Percentiles rank a stretch among this genome's conserved stretches.
These are phyloP conservation scores for Dryadomyces sulphureus DNA, from an alignment of 2,329 filamentous ascomycete species.

Conservation along the genomic window DNA sequence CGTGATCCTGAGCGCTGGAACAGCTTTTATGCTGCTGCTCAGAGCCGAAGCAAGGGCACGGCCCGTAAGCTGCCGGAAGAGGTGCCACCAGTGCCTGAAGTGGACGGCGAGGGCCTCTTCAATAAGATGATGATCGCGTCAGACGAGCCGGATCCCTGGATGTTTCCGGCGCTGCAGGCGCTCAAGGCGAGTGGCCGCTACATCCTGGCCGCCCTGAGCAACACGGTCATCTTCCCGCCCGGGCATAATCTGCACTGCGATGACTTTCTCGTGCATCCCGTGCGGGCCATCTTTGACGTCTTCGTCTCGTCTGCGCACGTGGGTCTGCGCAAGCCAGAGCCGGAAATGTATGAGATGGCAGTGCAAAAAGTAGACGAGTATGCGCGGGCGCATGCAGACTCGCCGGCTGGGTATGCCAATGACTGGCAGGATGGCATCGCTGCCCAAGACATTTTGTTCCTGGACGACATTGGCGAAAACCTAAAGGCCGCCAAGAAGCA, in stretches of 20 bases:
- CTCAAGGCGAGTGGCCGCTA: slow-evolving; percentile 51
- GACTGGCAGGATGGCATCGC: slow-evolving; percentile 38
- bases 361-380: slow-evolving; percentile 50
- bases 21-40: slow-evolving; percentile 37
- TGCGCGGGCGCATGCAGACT: slow-evolving; percentile 34
- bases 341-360: slow-evolving; percentile 63
- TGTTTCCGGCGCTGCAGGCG: slow-evolving; percentile 66
- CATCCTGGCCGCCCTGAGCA: slow-evolving; percentile 70
- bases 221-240: slow-evolving; percentile 75
- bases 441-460: slow-evolving; percentile 61
- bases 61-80: slow-evolving; percentile 17
- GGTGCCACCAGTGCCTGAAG: slow-evolving; percentile 49
- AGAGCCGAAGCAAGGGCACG: slow-evolving; percentile 5
- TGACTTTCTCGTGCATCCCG: slow-evolving; percentile 36
- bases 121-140: slow-evolving; percentile 78
- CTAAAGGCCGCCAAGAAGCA: slow-evolving; percentile 60
- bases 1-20: slow-evolving; percentile 53
- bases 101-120: slow-evolving; percentile 71
- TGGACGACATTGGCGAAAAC: slow-evolving; percentile 93
- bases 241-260: slow-evolving; percentile 52
- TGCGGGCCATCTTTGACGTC: slow-evolving; percentile 63
- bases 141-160: slow-evolving; percentile 62
- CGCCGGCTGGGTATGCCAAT: slow-evolving; percentile 20
- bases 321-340: slow-evolving; percentile 76
- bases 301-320: slow-evolving; percentile 80